phyloP scores from a whole-genome alignment of 2,329 filamentous ascomycete genomes.

The Paraconiothyrium sp. region DNA sequence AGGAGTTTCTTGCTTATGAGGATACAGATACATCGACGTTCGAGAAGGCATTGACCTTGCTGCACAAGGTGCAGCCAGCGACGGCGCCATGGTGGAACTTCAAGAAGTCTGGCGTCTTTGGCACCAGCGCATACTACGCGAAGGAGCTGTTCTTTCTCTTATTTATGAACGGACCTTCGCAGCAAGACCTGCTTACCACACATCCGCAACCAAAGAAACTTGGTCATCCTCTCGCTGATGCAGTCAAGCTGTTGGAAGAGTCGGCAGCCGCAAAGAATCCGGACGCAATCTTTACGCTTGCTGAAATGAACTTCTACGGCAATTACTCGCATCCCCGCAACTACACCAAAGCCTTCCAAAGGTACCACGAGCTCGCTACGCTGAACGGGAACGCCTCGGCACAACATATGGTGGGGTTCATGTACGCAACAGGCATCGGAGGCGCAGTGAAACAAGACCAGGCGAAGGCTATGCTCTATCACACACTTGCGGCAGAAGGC shows the following conservation, averaged over 20 bases:
- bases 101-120: conserved; percentile 67
- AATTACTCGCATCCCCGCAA: conserved; percentile 89
- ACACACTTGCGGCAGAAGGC: conserved; percentile 88
- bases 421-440: conserved; percentile 93
- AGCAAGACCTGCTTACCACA: conserved; percentile 54
- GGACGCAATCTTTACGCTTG: conserved; percentile 88
- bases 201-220: conserved; percentile 54
- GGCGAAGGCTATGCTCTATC: conserved; percentile 90
- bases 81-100: conserved; percentile 51
- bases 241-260: conserved; percentile 66
- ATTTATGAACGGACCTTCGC: conserved; percentile 70
- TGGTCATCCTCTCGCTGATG: conserved; percentile 63
- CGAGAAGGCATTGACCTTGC: conserved; percentile 52
- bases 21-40: conserved; percentile 38
- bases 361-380: conserved; percentile 81
- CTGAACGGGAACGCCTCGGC: conserved; percentile 88
- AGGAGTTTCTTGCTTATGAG: conserved; percentile 16
- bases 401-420: conserved; percentile 93
- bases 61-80: conserved; percentile 54
- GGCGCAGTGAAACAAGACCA: conserved; percentile 84
- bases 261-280: conserved; percentile 69
- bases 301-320: conserved; percentile 96
- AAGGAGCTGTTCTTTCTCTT: conserved; percentile 70
- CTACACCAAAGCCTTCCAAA: conserved; percentile 78
- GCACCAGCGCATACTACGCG: conserved; percentile 67